A percentile compares a stretch with the other conserved stretches of the same genome.
Conservation (phyloP, 2,329 filamentous ascomycete species). For the Epichloe brachyelytri region DNA sequence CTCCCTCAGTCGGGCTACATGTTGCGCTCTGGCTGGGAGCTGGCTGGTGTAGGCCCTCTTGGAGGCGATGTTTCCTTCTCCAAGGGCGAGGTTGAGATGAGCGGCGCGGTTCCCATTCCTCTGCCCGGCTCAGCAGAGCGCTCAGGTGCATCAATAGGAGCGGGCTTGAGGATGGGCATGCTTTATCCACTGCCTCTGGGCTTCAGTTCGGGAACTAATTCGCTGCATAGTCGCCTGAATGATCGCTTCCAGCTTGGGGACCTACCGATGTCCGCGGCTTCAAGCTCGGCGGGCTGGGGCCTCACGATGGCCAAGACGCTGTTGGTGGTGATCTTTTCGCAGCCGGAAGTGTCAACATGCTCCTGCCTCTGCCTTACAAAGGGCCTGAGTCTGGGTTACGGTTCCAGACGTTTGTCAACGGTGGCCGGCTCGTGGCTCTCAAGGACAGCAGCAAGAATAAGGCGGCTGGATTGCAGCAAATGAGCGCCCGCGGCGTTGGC, state of each 20-base stretch:
- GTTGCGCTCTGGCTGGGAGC: conserved; percentile 61
- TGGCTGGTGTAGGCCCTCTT: conserved; percentile 78
- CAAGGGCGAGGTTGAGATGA: conserved; percentile 78
- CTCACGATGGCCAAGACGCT: conserved; percentile 72
- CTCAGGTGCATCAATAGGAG: conserved; percentile 72
- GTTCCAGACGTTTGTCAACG: conserved; percentile 84
- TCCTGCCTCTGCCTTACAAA: conserved; percentile 71
- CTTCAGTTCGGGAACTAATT: conserved; percentile 33
- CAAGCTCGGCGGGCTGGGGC: conserved; percentile 76
- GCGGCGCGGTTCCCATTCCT: conserved; percentile 60
- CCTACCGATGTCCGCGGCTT: conserved; percentile 93
- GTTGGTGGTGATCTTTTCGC: conserved; percentile 88
- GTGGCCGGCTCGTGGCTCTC: conserved; percentile 70
- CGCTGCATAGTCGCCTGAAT: conserved; percentile 66
- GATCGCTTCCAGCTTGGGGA: conserved; percentile 93
- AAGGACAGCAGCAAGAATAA: conserved; percentile 41
- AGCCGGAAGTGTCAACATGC: conserved; percentile 73
- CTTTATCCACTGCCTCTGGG: conserved; percentile 69
- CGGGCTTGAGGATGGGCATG: conserved; percentile 67
- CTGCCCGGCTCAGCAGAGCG: conserved; percentile 55
- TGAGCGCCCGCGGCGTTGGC: conserved; percentile 33
- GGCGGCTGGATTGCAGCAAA: conserved; percentile 19
- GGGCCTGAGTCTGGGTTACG: conserved; percentile 75
- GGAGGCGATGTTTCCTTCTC: conserved; percentile 86
- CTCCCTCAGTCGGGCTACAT: conserved; percentile 75